Base-by-base conservation (phyloP, 371 early-diverging fungal species). In the Mortierella sp. region DNA sequence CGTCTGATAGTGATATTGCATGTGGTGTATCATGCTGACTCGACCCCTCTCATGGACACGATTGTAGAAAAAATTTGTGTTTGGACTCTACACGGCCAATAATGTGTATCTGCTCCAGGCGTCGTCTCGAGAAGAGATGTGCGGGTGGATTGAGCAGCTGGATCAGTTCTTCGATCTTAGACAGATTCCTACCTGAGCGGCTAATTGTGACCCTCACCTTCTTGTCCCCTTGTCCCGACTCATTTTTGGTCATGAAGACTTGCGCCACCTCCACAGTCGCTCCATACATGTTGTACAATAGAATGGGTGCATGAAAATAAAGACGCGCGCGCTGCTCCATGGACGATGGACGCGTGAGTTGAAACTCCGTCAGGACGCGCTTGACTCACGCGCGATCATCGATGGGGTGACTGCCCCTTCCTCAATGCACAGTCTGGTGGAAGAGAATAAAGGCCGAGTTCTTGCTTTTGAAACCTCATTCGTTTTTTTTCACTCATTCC, bases 31-130 rank as follows among this genome's bases (percentile, higher is more conserved):
- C n/a, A 13, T 69, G 50, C 27, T 70, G 64, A n/a, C n/a, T n/a
- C n/a, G n/a, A n/a, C n/a, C n/a, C n/a, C n/a, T n/a, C n/a, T n/a
- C n/a, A n/a, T n/a, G n/a, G n/a, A n/a, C n/a, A n/a, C n/a, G n/a
- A n/a, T n/a, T n/a, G n/a, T 80, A 91, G 83, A 84, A 92, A 13
- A 68, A 82, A 16, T 81, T 86, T 63, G 91, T 94, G 7, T 91
- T 96, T 83, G 89, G 93, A 12, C 80, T 96, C 54, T 93, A 93
- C 78, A 91, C 94, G 47, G 86, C 82, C 59, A 91, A 90, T 53
- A 91, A 90, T 65, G 87, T 92, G 51, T 90, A 93, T 56, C 80
- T 94, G 65, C 73, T 95, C 27, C 91, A 91, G 67, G 93, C 94
- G 18, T 79, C 86, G 6, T 84, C 84, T 1, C 82, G 85, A 39